Conservation (phyloP, 768 basidiomycete species). For the Mycena filopes region DNA sequence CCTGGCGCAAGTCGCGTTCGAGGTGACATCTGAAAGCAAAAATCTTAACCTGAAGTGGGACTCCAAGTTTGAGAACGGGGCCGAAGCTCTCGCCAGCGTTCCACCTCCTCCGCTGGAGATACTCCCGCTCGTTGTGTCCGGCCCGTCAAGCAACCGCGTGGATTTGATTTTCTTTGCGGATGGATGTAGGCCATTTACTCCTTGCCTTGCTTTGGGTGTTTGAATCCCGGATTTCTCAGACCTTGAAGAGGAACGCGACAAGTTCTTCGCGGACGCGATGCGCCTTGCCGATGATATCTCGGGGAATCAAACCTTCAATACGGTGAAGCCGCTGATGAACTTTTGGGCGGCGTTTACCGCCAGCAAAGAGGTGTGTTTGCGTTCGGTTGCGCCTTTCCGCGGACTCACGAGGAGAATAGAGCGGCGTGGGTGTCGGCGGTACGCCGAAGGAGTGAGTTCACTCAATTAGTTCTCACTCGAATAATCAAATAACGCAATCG, state of each 20-base stretch:
- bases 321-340: conserved; percentile 79
- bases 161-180: conserved; percentile 84
- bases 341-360: conserved; percentile 86
- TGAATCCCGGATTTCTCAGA: conserved; percentile 53
- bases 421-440: conserved; percentile 76
- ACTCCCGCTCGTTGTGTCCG: conserved; percentile 67
- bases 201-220: background rate
- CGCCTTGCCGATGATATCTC: conserved; percentile 78
- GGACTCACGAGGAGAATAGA: too few species aligned
- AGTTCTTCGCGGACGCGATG: conserved; percentile 73
- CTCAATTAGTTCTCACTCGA: background rate
- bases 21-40: too few species aligned
- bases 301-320: conserved; percentile 78
- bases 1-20: too few species aligned
- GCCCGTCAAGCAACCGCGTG: conserved; percentile 71
- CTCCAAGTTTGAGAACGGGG: background rate
- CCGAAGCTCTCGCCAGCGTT: conserved; percentile 20
- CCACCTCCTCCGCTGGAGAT: conserved; percentile 62
- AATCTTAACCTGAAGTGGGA: too few species aligned
- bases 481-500: background rate
- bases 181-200: conserved; percentile 65
- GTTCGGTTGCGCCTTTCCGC: background rate
- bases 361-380: conserved; percentile 74
- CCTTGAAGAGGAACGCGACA: conserved; percentile 61
- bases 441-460: conserved; percentile 70